Conservation (phyloP, 352 stramenopile genomes). For the Aphanomyces cochlioides region DNA sequence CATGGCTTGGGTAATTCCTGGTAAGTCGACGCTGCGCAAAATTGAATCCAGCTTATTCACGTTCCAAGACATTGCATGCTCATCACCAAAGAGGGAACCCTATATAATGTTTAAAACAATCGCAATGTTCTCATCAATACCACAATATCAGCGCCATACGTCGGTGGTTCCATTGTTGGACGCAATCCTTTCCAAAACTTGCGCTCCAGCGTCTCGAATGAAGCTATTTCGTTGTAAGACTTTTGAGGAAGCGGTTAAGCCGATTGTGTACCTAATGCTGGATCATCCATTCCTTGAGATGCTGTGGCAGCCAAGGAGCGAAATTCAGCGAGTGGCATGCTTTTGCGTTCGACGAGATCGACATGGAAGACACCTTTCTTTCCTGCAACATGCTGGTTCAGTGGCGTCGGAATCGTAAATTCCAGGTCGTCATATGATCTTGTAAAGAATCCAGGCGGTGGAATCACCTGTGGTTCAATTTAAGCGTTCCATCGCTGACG, state of each 20-base stretch:
- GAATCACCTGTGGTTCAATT: conserved; percentile 46
- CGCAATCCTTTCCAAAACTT: conserved; percentile 87
- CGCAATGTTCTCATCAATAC: conserved; percentile 33
- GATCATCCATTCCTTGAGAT: conserved; percentile 16
- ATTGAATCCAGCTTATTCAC: conserved; percentile 86
- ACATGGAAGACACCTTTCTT: conserved; percentile 90
- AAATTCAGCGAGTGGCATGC: conserved; percentile 61
- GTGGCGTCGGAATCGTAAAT: conserved; percentile 54
- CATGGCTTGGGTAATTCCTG: conserved; percentile 87
- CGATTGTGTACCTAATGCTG: not conserved
- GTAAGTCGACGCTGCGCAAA: conserved; percentile 68
- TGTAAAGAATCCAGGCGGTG: conserved; percentile 69
- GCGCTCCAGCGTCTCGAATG: conserved; percentile 56
- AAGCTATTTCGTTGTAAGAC: conserved; percentile 37
- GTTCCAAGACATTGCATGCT: conserved; percentile 77
- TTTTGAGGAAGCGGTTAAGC: not conserved
- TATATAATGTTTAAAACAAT: conserved; percentile 19
- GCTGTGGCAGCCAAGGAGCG: conserved; percentile 38
- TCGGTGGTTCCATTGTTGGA: conserved; percentile 77
- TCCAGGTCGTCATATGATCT: conserved; percentile 57
- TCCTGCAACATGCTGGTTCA: conserved; percentile 84
- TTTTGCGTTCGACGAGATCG: conserved; percentile 83
- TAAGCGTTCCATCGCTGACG: conserved; percentile 15
- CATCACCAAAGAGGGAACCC: conserved; percentile 80
- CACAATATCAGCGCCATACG: conserved; percentile 90